Evolutionary conservation across 2,329 filamentous ascomycete genomes (phyloP).

Genomic region (Arthrobotrys entomopaga): DNA sequence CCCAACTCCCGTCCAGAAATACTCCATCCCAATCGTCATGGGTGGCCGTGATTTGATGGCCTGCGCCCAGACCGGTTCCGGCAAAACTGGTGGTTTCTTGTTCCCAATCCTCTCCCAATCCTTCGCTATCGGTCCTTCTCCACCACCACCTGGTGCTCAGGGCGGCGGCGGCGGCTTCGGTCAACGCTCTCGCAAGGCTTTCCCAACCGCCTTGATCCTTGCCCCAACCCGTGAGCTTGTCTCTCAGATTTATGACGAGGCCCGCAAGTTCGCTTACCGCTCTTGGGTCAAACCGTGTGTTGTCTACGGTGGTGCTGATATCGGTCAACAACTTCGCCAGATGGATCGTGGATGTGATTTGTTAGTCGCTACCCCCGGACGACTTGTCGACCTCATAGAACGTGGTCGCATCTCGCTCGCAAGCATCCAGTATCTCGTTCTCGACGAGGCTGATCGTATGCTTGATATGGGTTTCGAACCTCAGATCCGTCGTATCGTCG

Average conservation of each 20-base stretch:
- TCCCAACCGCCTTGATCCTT: slow-evolving; percentile 93
- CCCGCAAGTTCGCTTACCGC: slow-evolving; percentile 97
- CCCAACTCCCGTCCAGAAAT: slow-evolving; percentile 97
- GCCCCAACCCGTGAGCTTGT: slow-evolving; percentile 98
- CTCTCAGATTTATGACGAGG: slow-evolving; percentile 97
- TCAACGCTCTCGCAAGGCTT: slow-evolving; percentile 95
- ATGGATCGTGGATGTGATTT: slow-evolving; percentile 98
- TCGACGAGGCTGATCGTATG: slow-evolving; percentile 99
- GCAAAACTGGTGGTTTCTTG: slow-evolving; percentile 99
- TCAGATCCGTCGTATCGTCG: slow-evolving; percentile 97
- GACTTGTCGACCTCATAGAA: slow-evolving; percentile 97
- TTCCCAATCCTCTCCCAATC: slow-evolving; percentile 99
- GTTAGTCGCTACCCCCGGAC: slow-evolving; percentile 93
- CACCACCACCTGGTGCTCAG: slow-evolving; percentile 67
- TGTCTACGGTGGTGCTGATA: slow-evolving; percentile 98
- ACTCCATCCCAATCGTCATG: slow-evolving; percentile 99
- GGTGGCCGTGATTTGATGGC: slow-evolving; percentile 98
- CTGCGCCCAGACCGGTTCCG: slow-evolving; percentile 97
- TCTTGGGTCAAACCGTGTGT: slow-evolving; percentile 99
- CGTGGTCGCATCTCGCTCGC: slow-evolving; percentile 95
- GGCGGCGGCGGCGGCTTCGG: slow-evolving; percentile 76
- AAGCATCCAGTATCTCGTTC: slow-evolving; percentile 99
- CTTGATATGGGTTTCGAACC: slow-evolving; percentile 99
- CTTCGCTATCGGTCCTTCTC: slow-evolving; percentile 85
- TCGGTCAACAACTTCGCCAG: slow-evolving; percentile 95